Base-by-base conservation (phyloP, 1,139 yeast species). In the Kodamaea alishanica region DNA sequence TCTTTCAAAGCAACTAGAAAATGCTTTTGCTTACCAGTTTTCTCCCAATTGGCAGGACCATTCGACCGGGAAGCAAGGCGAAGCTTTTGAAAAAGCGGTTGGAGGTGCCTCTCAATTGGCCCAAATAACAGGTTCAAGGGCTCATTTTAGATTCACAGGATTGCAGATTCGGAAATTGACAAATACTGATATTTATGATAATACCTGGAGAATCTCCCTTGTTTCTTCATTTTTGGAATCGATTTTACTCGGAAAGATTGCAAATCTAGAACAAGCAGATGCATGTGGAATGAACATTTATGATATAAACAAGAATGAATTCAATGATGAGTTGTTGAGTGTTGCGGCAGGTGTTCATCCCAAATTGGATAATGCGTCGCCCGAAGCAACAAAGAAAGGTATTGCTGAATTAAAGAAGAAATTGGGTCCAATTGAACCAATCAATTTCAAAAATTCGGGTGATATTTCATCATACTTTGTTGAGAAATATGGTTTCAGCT, bases 21-120 rank as follows among this genome's bases (percentile, higher is more conserved):
- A 48, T 1, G 81, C 83, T 1, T 79, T 88, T 47, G 68, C 94
- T 1, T 73, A 81, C 53, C 70, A 73, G 6, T 69, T 70, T 40
- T 83, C 95, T 7, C 96, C 96, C 8, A 89, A 89, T 54, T 89
- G 97, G 97, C 97, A 89, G 59, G 97, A 89, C 56, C 95, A 87
- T 54, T 84, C 94, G 23, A 89, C 97, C 0, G 83, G 78, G 6
- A 61, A 68, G 23, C 95, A 89, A 57, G 71, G 88, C 40, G 55
- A 67, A 25, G 72, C 61, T 26, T 82, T 88, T 50, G 95, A 87
- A 54, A 60, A 59, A 0, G 68, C 70, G 2, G 76, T 75, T 3
- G 44, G 42, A 1, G 88, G 90, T 4, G 71, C 81, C 5, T 80
- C 79, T 32, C 55, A 66, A 6, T 63, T 89, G 54, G 92, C 95